Percentiles rank a stretch among this genome's conserved stretches.
Conservation (phyloP, 2,329 filamentous ascomycete genomes). For the Annulohypoxylon truncatum region DNA sequence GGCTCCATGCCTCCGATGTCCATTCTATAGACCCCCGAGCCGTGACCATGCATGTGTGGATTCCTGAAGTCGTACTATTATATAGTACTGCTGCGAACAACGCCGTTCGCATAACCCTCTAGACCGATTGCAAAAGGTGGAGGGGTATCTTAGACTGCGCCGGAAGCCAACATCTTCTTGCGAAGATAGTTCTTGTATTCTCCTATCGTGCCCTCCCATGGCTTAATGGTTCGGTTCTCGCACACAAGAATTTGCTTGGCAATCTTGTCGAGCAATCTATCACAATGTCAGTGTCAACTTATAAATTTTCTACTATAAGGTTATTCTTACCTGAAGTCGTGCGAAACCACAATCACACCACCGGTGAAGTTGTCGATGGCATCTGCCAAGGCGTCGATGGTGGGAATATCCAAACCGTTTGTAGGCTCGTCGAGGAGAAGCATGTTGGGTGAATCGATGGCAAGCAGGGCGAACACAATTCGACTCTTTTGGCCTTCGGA, state of each 20-base stretch:
- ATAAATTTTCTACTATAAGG: constrained; percentile 13
- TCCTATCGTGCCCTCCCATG: constrained; percentile 89
- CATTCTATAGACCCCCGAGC: constrained; percentile 38
- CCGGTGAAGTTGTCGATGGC: constrained; percentile 97
- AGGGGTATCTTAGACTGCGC: constrained; percentile 77
- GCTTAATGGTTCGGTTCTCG: constrained; percentile 93
- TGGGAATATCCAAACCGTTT: constrained; percentile 98
- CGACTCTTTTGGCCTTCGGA: constrained; percentile 98
- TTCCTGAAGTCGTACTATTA: not conserved
- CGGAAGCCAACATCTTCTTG: constrained; percentile 96
- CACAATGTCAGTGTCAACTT: constrained; percentile 35
- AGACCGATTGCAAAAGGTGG: not conserved
- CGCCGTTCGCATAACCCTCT: not conserved
- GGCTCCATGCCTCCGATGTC: constrained; percentile 40
- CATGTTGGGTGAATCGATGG: constrained; percentile 98
- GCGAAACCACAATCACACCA: constrained; percentile 96
- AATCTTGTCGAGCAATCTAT: constrained; percentile 96
- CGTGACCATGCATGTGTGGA: constrained; percentile 23
- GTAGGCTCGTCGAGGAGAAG: constrained; percentile 97
- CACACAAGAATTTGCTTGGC: constrained; percentile 99
- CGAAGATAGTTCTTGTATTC: constrained; percentile 98
- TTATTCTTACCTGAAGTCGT: constrained; percentile 90
- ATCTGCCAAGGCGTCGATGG: constrained; percentile 96
- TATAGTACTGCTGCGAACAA: constrained; percentile 2
- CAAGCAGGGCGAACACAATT: constrained; percentile 96